Evolutionary conservation across 352 stramenopile genomes (phyloP), one percentile per base, ranked within the genome.

Genomic region (Globisporangium heterothallicum): DNA sequence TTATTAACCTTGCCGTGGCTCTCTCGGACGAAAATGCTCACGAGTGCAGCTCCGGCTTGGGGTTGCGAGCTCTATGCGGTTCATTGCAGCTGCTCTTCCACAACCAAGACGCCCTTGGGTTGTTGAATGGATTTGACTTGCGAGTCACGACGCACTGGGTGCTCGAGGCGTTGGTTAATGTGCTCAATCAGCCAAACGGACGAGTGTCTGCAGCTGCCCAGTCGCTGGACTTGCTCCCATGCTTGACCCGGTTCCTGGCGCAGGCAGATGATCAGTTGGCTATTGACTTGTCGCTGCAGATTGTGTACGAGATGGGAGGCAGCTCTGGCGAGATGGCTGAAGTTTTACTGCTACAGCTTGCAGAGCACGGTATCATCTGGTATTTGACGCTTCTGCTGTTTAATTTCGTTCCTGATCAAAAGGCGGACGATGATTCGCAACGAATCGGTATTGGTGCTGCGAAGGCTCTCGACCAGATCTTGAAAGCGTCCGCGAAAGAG

Each of bases 331-430:
- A 90, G 61, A 90, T 92, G 75, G 82, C 84, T 6, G 80, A 94
- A 63, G 73, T 92, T 21, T 51, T 94, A 6, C 53, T 92, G 30
- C 61, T 92, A 21, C 79, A 90, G 56, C 63, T 94, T 19, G 84
- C 84, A 2, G 78, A 94, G 54, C 78, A 92, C 48, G 84, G 84
- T 24, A 63, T 94, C 19, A 40, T 94, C 25, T 94, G 84, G 84
- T 92, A 92, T 51, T 71, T 94, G 48, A 76, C 81, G 13, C 59
- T 90, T n/a, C 45, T 94, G 32, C 58, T 92, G n/a, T 92, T 90
- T 53, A 61, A 80, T 13, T 86, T 83, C 43, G 58, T 75, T 12
- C 53, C 59, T 1, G 60, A 66, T 9, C 59, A 66, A 7, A 59
- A 62, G 10, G 25, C 49, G 13, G 66, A 79, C 36, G 53, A 47